Evolutionary conservation across 1,284 basidiomycete genomes (phyloP).

Genomic region (Apiotrichum laibachii): DNA sequence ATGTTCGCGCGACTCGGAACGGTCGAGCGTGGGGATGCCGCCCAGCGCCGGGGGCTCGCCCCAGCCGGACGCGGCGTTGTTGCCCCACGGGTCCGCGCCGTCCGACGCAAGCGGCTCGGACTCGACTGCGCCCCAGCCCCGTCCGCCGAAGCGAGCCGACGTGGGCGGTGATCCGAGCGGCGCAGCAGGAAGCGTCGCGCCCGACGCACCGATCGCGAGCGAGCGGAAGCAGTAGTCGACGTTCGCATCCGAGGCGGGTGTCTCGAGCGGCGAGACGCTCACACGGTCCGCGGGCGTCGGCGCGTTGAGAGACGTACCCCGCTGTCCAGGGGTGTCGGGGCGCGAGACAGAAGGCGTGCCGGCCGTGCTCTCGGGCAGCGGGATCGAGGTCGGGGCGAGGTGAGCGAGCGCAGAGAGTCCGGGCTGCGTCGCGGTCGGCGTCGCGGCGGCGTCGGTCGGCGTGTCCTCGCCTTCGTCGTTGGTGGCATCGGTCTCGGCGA

Average conservation of each 20-base stretch:
- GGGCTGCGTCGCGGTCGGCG: too few relatives aligned
- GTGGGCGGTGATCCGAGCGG: neutral
- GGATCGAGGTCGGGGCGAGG: constrained; percentile 22
- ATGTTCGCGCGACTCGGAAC: constrained; percentile 7
- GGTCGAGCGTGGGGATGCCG: too few relatives aligned
- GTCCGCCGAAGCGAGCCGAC: constrained; percentile 9
- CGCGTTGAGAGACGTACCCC: neutral
- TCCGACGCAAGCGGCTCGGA: constrained; percentile 20
- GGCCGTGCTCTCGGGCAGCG: constrained; percentile 34
- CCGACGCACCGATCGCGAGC: constrained; percentile 35
- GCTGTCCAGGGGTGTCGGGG: constrained; percentile 21
- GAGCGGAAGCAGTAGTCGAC: constrained; percentile 40
- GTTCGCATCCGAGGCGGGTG: constrained; percentile 21
- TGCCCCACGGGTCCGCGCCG: constrained; percentile 11
- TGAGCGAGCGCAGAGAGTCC: neutral
- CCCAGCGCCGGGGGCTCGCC: constrained; percentile 14
- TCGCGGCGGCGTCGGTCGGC: too few relatives aligned
- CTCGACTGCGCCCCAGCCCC: constrained; percentile 22
- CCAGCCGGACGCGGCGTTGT: constrained; percentile 27
- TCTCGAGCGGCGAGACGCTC: constrained; percentile 45
- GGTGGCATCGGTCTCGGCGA: too few relatives aligned
- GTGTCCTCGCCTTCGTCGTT: too few relatives aligned
- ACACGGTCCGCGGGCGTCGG: constrained; percentile 31
- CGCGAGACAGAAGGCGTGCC: constrained; percentile 34
- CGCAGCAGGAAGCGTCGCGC: neutral